A percentile compares a stretch with the other conserved stretches of the same genome.
Evolutionary conservation across 116 monocot species (phyloP).

Genomic region (Trichopus zeylanicus): DNA sequence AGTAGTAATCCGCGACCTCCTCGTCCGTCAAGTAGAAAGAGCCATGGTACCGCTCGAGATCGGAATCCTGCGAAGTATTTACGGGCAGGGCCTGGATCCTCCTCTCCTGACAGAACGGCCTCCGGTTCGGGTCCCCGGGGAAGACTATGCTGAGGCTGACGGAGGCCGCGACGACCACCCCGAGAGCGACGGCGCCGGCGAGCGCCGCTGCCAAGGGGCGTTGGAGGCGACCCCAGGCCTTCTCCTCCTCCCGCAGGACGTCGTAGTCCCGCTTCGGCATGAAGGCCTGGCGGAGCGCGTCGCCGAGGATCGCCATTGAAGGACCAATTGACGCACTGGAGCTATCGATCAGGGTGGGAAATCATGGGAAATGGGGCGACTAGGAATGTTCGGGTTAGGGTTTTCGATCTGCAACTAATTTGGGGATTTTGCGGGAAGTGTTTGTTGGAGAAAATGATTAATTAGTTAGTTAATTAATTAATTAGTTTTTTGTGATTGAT

Average conservation of each 20-base stretch:
- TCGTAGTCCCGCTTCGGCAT: slow-evolving; percentile 66
- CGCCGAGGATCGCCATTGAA: slow-evolving; percentile 56
- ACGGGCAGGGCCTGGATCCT: slow-evolving; percentile 34
- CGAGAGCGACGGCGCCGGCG: slow-evolving; percentile 15
- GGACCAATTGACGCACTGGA: too few relatives aligned
- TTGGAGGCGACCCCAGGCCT: slow-evolving; percentile 50
- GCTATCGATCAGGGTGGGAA: too few relatives aligned
- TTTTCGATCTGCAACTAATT: too few relatives aligned
- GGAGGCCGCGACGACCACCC: slow-evolving; percentile 31
- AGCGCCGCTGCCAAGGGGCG: slow-evolving; percentile 22
- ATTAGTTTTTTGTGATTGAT: too few relatives aligned
- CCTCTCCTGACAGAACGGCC: slow-evolving; percentile 68
- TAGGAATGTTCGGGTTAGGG: too few relatives aligned
- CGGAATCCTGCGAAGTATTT: slow-evolving; percentile 24
- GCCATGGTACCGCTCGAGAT: slow-evolving; percentile 37
- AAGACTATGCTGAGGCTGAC: slow-evolving; percentile 66
- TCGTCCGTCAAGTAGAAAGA: slow-evolving; percentile 76
- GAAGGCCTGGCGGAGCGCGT: slow-evolving; percentile 93
- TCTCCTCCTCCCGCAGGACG: slow-evolving; percentile 61
- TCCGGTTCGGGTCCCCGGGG: slow-evolving; percentile 37
- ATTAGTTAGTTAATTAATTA: too few relatives aligned
- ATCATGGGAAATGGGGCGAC: too few relatives aligned
- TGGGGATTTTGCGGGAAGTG: too few relatives aligned
- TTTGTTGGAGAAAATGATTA: too few relatives aligned
- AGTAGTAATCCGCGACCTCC: slow-evolving; percentile 82